Percentiles rank a stretch among this genome's conserved stretches.
phyloP scores from a whole-genome alignment of 495 filamentous ascomycete genomes.

The Tuber melanosporum region DNA sequence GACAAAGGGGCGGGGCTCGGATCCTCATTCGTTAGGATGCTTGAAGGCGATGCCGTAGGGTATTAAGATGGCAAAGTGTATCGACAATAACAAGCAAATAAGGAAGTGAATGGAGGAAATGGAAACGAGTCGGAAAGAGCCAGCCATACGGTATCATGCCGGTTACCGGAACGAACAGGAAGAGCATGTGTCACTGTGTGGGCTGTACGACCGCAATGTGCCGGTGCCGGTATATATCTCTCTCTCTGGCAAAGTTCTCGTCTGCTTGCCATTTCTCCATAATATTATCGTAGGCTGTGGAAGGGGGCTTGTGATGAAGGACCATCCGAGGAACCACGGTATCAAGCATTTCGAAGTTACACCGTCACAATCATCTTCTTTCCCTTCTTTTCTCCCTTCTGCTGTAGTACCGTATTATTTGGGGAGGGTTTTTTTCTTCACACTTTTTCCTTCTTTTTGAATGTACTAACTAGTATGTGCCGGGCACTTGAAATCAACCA shows the following conservation, averaged over 20 bases:
- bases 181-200: background rate
- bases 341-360: background rate
- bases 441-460: background rate
- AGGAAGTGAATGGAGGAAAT: background rate
- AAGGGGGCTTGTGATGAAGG: background rate
- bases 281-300: background rate
- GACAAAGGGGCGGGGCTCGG: background rate
- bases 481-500: too few relatives aligned
- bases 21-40: background rate
- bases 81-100: background rate
- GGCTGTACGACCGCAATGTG: background rate
- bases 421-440: background rate
- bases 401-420: background rate
- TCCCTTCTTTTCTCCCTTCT: background rate
- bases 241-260: background rate
- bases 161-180: background rate
- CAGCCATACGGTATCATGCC: background rate
- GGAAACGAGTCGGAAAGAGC: constrained; percentile 3
- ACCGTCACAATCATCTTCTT: constrained; percentile 12
- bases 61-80: background rate
- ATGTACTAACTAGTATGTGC: background rate
- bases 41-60: background rate
- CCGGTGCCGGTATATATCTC: background rate
- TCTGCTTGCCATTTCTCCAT: background rate
- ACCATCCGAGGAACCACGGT: background rate